These are phyloP conservation scores for Geum urbanum DNA, from an alignment of 306 rosid genomes.

Conservation along the genomic window DNA sequence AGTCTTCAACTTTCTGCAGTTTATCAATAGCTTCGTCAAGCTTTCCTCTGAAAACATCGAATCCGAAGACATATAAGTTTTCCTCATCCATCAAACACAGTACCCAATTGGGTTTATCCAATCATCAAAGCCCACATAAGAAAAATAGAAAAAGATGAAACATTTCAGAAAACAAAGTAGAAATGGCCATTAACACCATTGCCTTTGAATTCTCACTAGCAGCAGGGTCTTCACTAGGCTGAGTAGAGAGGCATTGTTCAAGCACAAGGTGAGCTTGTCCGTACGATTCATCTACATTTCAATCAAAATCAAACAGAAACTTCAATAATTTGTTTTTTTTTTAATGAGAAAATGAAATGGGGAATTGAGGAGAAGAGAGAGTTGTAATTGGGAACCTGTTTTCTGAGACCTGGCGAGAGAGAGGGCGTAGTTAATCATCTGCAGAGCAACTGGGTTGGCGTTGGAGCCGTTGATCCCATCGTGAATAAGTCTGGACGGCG, in stretches of 20 bases:
- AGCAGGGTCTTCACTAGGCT: constrained; percentile 45
- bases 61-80: neutral
- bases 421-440: constrained; percentile 75
- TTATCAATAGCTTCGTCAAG: constrained; percentile 59
- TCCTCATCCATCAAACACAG: neutral
- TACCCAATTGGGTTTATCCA: constrained; percentile 3
- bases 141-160: constrained; percentile 4
- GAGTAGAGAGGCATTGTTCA: constrained; percentile 66
- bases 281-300: constrained; percentile 61
- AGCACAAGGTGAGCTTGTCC: constrained; percentile 58
- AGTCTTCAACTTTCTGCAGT: constrained; percentile 53
- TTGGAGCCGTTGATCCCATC: constrained; percentile 38
- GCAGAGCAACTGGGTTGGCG: constrained; percentile 53
- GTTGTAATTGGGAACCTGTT: constrained; percentile 46
- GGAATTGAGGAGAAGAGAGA: neutral
- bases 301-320: neutral
- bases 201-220: constrained; percentile 55
- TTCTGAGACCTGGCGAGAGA: constrained; percentile 64
- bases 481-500: constrained; percentile 42
- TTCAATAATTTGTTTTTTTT: neutral
- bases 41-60: constrained; percentile 46
- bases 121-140: neutral
- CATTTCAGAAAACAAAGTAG: constrained; percentile 81
- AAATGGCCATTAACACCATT: constrained; percentile 63
- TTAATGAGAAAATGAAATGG: neutral